phyloP scores from a whole-genome alignment of 2,329 filamentous ascomycete genomes.

The Trichophyton simii region DNA sequence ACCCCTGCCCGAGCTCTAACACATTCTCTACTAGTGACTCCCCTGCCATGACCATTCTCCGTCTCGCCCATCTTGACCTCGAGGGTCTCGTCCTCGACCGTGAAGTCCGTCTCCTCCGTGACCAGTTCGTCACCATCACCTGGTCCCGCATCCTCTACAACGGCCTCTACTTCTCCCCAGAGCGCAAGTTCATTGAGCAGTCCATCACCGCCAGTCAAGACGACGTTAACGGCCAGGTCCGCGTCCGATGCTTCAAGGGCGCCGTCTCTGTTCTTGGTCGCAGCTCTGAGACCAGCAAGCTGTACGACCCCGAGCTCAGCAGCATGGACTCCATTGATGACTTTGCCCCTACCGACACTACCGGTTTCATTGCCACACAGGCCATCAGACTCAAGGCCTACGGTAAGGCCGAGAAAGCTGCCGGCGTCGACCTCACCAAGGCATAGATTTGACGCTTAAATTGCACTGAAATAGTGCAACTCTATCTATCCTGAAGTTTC shows the following conservation, averaged over 20 bases:
- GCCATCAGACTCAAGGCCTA: slow-evolving; percentile 19
- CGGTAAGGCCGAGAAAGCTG: slow-evolving; percentile 11
- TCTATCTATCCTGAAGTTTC: not conserved
- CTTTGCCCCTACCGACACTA: slow-evolving; percentile 50
- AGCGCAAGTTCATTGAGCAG: slow-evolving; percentile 54
- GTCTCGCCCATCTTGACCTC: slow-evolving; percentile 48
- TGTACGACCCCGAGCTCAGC: slow-evolving; percentile 49
- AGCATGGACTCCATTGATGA: slow-evolving; percentile 55
- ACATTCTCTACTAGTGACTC: slow-evolving; percentile 22
- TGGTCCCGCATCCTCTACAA: slow-evolving; percentile 46
- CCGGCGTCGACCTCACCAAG: slow-evolving; percentile 12
- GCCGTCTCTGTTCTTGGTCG: slow-evolving; percentile 22
- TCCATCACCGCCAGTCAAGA: slow-evolving; percentile 47
- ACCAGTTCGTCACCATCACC: slow-evolving; percentile 50
- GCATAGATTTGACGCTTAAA: slow-evolving; percentile 4
- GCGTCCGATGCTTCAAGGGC: slow-evolving; percentile 52
- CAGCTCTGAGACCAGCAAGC: slow-evolving; percentile 42
- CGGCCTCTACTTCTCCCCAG: slow-evolving; percentile 52
- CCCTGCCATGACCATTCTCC: slow-evolving; percentile 45
- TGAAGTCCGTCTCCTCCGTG: slow-evolving; percentile 51
- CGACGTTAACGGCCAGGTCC: slow-evolving; percentile 45
- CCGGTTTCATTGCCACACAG: slow-evolving; percentile 40
- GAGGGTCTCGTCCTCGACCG: slow-evolving; percentile 54
- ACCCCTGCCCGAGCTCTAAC: not conserved
- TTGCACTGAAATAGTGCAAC: no score